phyloP scores from a whole-genome alignment of 208 protist species.

The Crithidia acanthocephali region DNA sequence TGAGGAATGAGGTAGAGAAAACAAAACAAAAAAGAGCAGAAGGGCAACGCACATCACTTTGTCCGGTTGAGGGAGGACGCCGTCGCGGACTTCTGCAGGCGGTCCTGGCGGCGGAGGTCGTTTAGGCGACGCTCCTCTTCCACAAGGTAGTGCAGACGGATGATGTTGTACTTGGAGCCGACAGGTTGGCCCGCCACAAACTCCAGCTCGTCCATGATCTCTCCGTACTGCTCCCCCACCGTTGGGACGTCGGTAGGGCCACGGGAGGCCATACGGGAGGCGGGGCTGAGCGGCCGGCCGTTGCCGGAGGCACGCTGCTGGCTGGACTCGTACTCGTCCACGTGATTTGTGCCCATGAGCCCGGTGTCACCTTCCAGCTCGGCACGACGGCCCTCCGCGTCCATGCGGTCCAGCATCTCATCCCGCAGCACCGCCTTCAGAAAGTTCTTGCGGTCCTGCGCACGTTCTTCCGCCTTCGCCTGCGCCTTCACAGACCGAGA shows the following conservation, averaged over 20 bases:
- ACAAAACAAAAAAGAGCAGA: constrained; percentile 12
- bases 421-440: constrained; percentile 71
- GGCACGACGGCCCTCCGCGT: constrained; percentile 56
- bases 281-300: constrained; percentile 2
- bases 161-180: constrained; percentile 83
- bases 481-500: constrained; percentile 22
- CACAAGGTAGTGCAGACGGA: constrained; percentile 73
- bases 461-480: constrained; percentile 47
- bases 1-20: background rate
- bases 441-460: constrained; percentile 80
- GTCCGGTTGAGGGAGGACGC: background rate
- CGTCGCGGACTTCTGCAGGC: constrained; percentile 14
- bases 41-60: background rate
- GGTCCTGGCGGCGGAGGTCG: constrained; percentile 41
- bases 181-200: constrained; percentile 70
- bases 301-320: constrained; percentile 10
- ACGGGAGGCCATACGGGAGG: constrained; percentile 25
- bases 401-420: constrained; percentile 67
- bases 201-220: constrained; percentile 76
- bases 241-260: constrained; percentile 44
- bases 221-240: constrained; percentile 62
- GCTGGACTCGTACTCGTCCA: constrained; percentile 49
- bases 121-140: constrained; percentile 71
- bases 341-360: constrained; percentile 59
- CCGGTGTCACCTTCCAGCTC: constrained; percentile 51